Evolutionary conservation across 2,329 filamentous ascomycete species (phyloP), one percentile per base, ranked within the genome.

Genomic region (Fusarium tjaetaba): DNA sequence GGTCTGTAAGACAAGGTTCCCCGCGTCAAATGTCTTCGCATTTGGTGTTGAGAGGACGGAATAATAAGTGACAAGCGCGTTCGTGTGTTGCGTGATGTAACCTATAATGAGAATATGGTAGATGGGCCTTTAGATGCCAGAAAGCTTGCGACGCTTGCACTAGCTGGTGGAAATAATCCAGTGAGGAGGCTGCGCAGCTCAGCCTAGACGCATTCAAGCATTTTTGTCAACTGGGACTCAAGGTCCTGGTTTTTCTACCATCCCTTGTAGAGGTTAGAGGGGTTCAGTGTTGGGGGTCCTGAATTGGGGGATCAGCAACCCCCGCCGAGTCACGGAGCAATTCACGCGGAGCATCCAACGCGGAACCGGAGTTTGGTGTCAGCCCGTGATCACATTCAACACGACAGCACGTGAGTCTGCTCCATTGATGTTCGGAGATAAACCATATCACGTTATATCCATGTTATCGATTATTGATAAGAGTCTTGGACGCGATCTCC

Each of bases 1-100:
- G 20, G 26, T 28, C 14, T 38, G 11, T 13, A 4, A 59, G 39
- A 16, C 65, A 11, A 36, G 60, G 68, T 70, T 60, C 68, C 68
- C 68, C 65, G 60, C 68, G 41, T 49, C 3, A 1, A 58, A 3
- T 13, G 48, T 11, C 26, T 32, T 38, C 13, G 11, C 4, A 56
- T 34, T 24, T n/a, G 26, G 7, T 30, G 5, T 20, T 30, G n/a
- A 65, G 13, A n/a, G 49, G 51, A 52, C 41, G 43, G 34, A 66
- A 58, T 36, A 57, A 61, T 39, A 26, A 26, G 11, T 34, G 8
- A 6, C 14, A 22, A 38, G 42, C 24, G 26, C 7, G 20, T 15
- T 42, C 18, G 26, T 48, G 26, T 34, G 26, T 42, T 32, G 51
- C 41, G 24, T 55, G 34, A 41, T 55, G 20, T 15, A 41, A 30